Evolutionary conservation across 805 yeast species (phyloP).

Genomic region (Millerago galiae): DNA sequence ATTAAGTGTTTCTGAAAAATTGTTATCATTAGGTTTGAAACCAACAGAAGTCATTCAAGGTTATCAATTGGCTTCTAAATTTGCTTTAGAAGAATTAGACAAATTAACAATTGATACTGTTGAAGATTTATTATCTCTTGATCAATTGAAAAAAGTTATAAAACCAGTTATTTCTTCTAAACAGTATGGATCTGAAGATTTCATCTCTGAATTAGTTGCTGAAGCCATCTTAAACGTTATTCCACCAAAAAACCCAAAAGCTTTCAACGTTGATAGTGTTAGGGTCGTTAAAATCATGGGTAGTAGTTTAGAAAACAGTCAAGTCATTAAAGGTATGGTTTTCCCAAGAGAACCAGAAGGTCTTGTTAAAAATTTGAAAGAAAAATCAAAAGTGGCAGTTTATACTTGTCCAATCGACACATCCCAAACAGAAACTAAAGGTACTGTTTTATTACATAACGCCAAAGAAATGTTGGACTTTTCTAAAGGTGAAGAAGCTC

Average conservation of each 20-base stretch:
- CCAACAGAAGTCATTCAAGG: constrained; percentile 94
- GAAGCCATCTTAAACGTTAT: constrained; percentile 78
- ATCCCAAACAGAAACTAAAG: constrained; percentile 96
- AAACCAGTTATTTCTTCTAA: constrained; percentile 89
- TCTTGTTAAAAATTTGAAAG: constrained; percentile 54
- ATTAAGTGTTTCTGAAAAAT: constrained; percentile 77
- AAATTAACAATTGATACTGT: constrained; percentile 55
- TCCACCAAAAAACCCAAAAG: constrained; percentile 56
- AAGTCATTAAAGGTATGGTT: constrained; percentile 94
- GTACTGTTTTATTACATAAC: constrained; percentile 91
- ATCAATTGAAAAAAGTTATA: constrained; percentile 63
- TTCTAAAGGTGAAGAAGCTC: constrained; percentile 93
- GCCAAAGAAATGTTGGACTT: constrained; percentile 97
- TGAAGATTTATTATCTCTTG: constrained; percentile 46
- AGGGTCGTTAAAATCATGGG: constrained; percentile 98
- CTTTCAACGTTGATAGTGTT: constrained; percentile 86
- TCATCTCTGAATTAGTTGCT: constrained; percentile 68
- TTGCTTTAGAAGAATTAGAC: constrained; percentile 63
- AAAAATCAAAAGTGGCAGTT: constrained; percentile 79
- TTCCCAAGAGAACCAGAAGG: constrained; percentile 98
- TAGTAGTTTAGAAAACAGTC: constrained; percentile 61
- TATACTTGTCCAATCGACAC: constrained; percentile 93
- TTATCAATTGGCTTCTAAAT: constrained; percentile 78
- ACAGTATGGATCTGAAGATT: constrained; percentile 83
- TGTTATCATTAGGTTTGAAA: constrained; percentile 77